These are phyloP conservation scores for Wickerhamiella galacta DNA, from an alignment of 805 yeast genomes.

Conservation along the genomic window DNA sequence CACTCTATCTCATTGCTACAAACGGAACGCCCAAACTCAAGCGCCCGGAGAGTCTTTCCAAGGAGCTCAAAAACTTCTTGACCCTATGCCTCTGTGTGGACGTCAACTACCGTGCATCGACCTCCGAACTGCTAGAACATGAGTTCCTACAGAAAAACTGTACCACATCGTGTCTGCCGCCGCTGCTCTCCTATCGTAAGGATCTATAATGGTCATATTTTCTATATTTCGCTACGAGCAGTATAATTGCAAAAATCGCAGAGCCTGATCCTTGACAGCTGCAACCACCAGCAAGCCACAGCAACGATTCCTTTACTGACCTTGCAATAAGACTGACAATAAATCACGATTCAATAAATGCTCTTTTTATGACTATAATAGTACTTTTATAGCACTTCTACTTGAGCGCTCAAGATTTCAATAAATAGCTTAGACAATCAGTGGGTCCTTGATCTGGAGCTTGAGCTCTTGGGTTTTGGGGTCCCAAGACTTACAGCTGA, in stretches of 20 bases:
- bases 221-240: too few species aligned
- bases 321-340: too few species aligned
- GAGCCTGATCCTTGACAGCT: too few species aligned
- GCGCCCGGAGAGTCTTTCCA: constrained; percentile 50
- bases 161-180: constrained; percentile 19
- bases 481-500: constrained; percentile 40
- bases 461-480: constrained; percentile 19
- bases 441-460: constrained; percentile 13
- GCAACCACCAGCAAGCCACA: too few species aligned
- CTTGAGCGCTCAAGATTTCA: background rate
- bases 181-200: constrained; percentile 17
- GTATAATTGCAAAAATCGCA: too few species aligned
- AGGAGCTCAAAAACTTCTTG: constrained; percentile 68
- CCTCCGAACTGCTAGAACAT: constrained; percentile 74
- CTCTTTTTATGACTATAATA: too few species aligned
- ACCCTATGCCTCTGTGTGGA: constrained; percentile 89
- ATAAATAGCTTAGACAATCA: constrained; percentile 2
- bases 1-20: constrained; percentile 59
- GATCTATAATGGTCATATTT: constrained; percentile 1
- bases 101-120: constrained; percentile 75
- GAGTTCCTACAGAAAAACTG: constrained; percentile 28
- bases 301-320: too few species aligned
- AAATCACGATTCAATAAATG: too few species aligned
- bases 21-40: constrained; percentile 68
- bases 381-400: too few species aligned